These are phyloP conservation scores for Sequoiadendron giganteum DNA, from an alignment of 75 land plant genomes.

Conservation along the genomic window DNA sequence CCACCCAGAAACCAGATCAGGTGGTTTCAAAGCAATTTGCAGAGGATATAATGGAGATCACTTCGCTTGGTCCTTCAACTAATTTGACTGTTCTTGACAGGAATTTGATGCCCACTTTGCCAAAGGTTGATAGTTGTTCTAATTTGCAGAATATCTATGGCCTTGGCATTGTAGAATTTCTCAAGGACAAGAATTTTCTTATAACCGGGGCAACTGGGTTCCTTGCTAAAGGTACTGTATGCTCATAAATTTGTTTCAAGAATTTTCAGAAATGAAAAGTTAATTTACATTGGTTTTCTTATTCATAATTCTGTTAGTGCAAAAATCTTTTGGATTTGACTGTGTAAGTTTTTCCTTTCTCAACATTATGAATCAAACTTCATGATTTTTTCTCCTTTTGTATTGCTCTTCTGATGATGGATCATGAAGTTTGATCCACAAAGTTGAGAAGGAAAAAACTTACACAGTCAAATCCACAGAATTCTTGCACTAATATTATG, in stretches of 20 bases:
- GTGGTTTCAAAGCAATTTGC: background rate
- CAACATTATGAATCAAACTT: too few relatives aligned
- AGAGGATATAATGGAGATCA: background rate
- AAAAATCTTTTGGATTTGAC: too few relatives aligned
- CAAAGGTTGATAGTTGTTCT: background rate
- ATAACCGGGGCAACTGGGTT: constrained; percentile 90
- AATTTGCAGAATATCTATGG: background rate
- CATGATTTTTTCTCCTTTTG: too few relatives aligned
- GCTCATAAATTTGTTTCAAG: background rate
- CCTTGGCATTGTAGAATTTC: constrained; percentile 51
- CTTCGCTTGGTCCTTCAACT: background rate
- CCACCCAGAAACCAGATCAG: background rate
- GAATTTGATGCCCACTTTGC: background rate
- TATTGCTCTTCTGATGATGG: too few relatives aligned
- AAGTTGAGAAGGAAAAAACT: too few relatives aligned
- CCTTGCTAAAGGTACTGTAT: constrained; percentile 69
- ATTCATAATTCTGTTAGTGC: too few relatives aligned
- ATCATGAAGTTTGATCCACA: too few relatives aligned
- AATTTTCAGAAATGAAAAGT: background rate
- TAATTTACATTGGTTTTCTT: background rate
- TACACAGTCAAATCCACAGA: too few relatives aligned
- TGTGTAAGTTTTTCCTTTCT: too few relatives aligned
- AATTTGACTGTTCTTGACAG: background rate
- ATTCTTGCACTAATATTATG: too few relatives aligned
- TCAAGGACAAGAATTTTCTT: constrained; percentile 58